phyloP scores from a whole-genome alignment of 2,329 filamentous ascomycete species.

The Phialocephala sp. region DNA sequence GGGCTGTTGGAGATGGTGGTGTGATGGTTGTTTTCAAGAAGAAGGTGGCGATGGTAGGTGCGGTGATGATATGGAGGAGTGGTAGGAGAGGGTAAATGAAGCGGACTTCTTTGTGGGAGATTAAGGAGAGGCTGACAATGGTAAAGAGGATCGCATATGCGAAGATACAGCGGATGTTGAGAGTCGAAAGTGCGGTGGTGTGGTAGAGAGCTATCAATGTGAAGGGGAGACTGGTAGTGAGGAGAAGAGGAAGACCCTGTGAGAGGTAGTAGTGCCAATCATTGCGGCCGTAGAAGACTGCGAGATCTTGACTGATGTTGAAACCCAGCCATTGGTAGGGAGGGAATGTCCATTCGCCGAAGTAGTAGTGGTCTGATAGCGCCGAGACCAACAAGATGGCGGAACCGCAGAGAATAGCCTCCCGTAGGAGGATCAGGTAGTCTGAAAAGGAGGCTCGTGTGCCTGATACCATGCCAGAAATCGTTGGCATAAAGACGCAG shows the following conservation, averaged over 20 bases:
- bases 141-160: constrained; percentile 63
- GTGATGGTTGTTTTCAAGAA: constrained; percentile 49
- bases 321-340: constrained; percentile 87
- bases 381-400: constrained; percentile 67
- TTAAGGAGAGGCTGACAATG: constrained; percentile 69
- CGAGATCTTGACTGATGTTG: constrained; percentile 86
- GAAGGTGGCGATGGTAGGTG: constrained; percentile 68
- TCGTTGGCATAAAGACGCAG: constrained; percentile 62
- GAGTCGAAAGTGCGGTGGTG: constrained; percentile 43
- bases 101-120: constrained; percentile 95
- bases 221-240: constrained; percentile 85
- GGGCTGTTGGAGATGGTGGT: constrained; percentile 39
- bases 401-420: constrained; percentile 69
- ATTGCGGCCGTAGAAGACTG: constrained; percentile 91
- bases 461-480: constrained; percentile 50
- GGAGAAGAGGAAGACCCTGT: constrained; percentile 85
- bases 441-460: constrained; percentile 42
- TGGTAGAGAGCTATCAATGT: constrained; percentile 65
- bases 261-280: constrained; percentile 92
- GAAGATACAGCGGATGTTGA: constrained; percentile 49
- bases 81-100: constrained; percentile 95
- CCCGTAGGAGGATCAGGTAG: constrained; percentile 61
- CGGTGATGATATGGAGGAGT: constrained; percentile 80
- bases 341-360: constrained; percentile 85
- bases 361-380: constrained; percentile 77